These are phyloP conservation scores for Raffaelea albimanens DNA, from an alignment of 2,329 filamentous ascomycete species.

Conservation along the genomic window DNA sequence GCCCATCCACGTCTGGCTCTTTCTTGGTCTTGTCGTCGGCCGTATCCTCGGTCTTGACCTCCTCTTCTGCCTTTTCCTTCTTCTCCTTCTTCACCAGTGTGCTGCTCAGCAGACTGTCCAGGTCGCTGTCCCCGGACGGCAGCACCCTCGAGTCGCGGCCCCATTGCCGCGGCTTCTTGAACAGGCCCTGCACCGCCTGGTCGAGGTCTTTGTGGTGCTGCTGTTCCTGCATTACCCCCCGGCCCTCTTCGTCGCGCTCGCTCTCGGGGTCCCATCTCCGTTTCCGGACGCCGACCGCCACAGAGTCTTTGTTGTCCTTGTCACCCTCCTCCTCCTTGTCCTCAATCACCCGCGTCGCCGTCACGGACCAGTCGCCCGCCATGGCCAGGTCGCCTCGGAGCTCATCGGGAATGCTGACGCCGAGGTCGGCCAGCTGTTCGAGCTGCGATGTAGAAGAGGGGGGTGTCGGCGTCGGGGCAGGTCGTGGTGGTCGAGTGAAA, in stretches of 20 bases:
- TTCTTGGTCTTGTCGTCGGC: constrained; percentile 19
- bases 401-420: constrained; percentile 72
- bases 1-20: constrained; percentile 23
- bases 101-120: constrained; percentile 50
- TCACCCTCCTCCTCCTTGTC: constrained; percentile 22
- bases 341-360: constrained; percentile 50
- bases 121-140: constrained; percentile 38
- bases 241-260: constrained; percentile 37
- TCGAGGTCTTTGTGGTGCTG: constrained; percentile 31
- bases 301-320: constrained; percentile 19
- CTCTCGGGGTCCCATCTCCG: constrained; percentile 21
- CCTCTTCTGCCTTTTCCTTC: constrained; percentile 17
- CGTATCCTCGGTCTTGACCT: constrained; percentile 16
- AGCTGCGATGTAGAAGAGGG: too few species aligned
- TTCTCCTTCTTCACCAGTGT: constrained; percentile 18
- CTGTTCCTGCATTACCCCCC: constrained; percentile 16
- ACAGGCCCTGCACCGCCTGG: constrained; percentile 46
- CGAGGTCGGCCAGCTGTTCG: constrained; percentile 79
- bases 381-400: constrained; percentile 75
- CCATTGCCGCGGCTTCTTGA: constrained; percentile 50
- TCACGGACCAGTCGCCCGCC: constrained; percentile 78
- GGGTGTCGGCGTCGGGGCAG: constrained; percentile 20
- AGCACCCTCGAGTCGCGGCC: constrained; percentile 42
- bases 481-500: not conserved
- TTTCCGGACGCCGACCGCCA: constrained; percentile 10